phyloP scores from a whole-genome alignment of 331 rosid species.

The Stylosanthes scabra region DNA sequence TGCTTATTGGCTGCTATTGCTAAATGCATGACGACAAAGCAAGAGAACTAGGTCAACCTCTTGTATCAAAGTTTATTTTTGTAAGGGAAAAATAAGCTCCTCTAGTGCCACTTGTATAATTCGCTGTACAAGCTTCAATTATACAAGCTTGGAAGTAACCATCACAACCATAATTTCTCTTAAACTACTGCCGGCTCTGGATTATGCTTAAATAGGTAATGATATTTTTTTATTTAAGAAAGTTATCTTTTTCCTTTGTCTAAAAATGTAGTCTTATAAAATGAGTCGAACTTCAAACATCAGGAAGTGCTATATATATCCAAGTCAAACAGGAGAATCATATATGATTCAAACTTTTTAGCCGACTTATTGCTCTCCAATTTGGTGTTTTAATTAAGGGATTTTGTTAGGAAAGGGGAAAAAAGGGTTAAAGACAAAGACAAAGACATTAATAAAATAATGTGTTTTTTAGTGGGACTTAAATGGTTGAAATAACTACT shows the following conservation, averaged over 20 bases:
- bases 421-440: too few relatives aligned
- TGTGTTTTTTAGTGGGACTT: too few relatives aligned
- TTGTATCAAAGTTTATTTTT: neutral
- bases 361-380: neutral
- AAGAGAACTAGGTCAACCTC: neutral
- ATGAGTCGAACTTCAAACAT: neutral
- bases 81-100: neutral
- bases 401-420: too few relatives aligned
- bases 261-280: neutral
- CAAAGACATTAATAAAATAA: too few relatives aligned
- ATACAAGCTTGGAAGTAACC: constrained; percentile 32
- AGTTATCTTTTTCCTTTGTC: neutral
- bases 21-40: neutral
- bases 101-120: neutral
- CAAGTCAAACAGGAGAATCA: neutral
- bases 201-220: neutral
- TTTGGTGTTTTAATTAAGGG: neutral
- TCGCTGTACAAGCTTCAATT: constrained; percentile 14
- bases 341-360: neutral
- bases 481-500: too few relatives aligned
- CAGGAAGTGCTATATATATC: neutral
- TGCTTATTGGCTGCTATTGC: neutral
- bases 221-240: neutral
- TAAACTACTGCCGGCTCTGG: constrained; percentile 2
- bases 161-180: neutral